These are phyloP conservation scores for Dittrichia graveolens DNA, from an alignment of 129 eudicot species.

Conservation along the genomic window DNA sequence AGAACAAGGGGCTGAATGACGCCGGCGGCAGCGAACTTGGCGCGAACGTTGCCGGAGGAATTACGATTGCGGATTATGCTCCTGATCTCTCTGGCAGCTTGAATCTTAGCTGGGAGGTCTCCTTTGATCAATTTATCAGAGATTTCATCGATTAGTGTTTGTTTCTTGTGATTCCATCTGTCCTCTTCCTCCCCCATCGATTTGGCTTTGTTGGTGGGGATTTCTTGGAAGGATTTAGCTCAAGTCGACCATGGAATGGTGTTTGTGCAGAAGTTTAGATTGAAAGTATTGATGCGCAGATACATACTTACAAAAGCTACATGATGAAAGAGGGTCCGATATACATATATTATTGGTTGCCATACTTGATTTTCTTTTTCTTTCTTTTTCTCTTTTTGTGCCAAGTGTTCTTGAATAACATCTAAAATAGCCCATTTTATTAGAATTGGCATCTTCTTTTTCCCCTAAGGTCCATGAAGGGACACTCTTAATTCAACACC, in stretches of 20 bases:
- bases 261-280: neutral
- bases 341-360: neutral
- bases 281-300: conserved; percentile 8
- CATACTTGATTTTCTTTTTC: neutral
- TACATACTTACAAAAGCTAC: neutral
- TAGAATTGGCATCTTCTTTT: too few species aligned
- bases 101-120: conserved; percentile 46
- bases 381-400: neutral
- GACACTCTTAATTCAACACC: too few species aligned
- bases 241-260: conserved; percentile 7
- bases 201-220: neutral
- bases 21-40: conserved; percentile 68
- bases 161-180: conserved; percentile 36
- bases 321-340: conserved; percentile 3
- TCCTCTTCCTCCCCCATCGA: conserved; percentile 32
- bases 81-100: conserved; percentile 66
- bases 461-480: too few species aligned
- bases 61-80: conserved; percentile 59
- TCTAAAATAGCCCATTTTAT: neutral
- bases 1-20: conserved; percentile 65
- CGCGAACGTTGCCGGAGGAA: conserved; percentile 50
- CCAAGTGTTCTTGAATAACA: neutral
- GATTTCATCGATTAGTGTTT: conserved; percentile 46
- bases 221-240: neutral
- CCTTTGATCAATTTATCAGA: conserved; percentile 45